These are phyloP conservation scores for Microbotryum silenes-acaulis DNA, from an alignment of 1,284 basidiomycete genomes.

Conservation along the genomic window DNA sequence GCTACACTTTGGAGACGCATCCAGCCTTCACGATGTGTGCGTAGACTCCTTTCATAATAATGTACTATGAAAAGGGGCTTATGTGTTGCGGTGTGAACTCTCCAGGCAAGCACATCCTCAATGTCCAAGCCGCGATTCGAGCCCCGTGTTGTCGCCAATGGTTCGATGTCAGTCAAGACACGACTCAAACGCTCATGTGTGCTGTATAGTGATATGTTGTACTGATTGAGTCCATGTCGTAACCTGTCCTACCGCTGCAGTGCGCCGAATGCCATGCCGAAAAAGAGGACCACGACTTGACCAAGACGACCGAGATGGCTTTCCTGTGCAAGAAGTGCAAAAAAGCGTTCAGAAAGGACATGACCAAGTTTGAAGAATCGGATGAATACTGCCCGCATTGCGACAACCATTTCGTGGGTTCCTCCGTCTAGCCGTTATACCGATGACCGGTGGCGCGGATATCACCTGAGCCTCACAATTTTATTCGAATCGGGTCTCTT, in stretches of 20 bases:
- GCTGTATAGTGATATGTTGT: background rate
- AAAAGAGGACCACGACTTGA: constrained; percentile 61
- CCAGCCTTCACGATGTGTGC: too few species aligned
- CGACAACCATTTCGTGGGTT: constrained; percentile 88
- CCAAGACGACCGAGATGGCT: constrained; percentile 77
- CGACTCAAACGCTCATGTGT: background rate
- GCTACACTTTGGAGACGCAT: too few species aligned
- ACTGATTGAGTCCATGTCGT: constrained; percentile 2
- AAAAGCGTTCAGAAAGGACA: constrained; percentile 93
- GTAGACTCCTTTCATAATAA: too few species aligned
- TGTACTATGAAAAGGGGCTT: too few species aligned
- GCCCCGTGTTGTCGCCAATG: constrained; percentile 91
- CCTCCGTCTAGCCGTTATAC: background rate
- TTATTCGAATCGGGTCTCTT: background rate
- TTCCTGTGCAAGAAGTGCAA: constrained; percentile 98
- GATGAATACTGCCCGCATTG: constrained; percentile 98
- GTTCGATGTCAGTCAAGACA: constrained; percentile 58
- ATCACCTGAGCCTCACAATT: background rate
- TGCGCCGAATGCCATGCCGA: constrained; percentile 90
- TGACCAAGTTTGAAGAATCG: constrained; percentile 80
- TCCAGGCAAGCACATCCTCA: constrained; percentile 73
- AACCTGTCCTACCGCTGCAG: constrained; percentile 35
- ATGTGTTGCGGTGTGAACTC: background rate
- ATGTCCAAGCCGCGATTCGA: constrained; percentile 85
- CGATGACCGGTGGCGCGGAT: background rate